phyloP scores from a whole-genome alignment of 371 early-diverging fungal species.

The Apophysomyces trapeziformis region DNA sequence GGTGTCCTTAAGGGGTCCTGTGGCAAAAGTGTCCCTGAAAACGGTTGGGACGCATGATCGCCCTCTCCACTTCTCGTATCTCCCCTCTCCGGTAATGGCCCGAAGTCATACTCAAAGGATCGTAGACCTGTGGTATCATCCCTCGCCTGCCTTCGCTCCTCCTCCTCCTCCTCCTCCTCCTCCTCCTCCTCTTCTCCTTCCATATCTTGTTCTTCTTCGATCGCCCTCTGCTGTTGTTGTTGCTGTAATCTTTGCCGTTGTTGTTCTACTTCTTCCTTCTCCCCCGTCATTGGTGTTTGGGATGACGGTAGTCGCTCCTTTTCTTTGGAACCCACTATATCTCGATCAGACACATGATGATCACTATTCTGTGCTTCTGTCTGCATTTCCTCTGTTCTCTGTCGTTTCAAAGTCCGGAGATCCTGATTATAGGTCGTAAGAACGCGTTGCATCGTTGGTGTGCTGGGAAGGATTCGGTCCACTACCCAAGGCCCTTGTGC shows the following conservation, averaged over 20 bases:
- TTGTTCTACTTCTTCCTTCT: too few relatives aligned
- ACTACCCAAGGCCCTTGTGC: background rate
- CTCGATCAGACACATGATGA: background rate
- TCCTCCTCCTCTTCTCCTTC: background rate
- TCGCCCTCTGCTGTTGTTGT: too few relatives aligned
- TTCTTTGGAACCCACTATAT: too few relatives aligned
- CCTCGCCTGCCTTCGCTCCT: background rate
- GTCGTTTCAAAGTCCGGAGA: conserved; percentile 11
- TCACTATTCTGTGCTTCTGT: background rate
- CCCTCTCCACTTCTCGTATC: background rate
- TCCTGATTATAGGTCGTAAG: conserved; percentile 3
- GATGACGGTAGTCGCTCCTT: too few relatives aligned
- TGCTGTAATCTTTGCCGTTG: too few relatives aligned
- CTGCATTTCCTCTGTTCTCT: background rate
- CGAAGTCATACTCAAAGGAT: background rate
- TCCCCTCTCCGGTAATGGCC: background rate
- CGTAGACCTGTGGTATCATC: background rate
- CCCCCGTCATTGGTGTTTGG: too few relatives aligned
- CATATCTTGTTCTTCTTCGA: background rate
- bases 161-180: background rate
- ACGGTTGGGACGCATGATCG: background rate
- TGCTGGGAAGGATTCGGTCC: conserved; percentile 13
- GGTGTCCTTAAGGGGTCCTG: background rate
- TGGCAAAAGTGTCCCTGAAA: background rate
- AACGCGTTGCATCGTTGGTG: conserved; percentile 12